Evolutionary conservation across 305 asterid species (phyloP).

Genomic region (Solanum aculeatissimum): DNA sequence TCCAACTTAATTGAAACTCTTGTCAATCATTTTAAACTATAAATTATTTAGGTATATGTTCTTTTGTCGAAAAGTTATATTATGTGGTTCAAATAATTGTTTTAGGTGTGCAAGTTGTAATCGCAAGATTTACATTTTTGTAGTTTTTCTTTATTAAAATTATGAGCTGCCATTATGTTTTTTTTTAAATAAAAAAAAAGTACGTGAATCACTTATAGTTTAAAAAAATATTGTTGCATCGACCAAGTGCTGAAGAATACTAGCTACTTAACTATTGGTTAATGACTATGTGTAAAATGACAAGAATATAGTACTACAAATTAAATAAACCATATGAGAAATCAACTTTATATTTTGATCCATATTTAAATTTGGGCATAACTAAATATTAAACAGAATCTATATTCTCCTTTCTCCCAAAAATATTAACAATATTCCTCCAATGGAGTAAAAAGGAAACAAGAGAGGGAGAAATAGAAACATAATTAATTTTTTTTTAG

Average conservation of each 20-base stretch:
- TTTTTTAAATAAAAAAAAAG: background rate
- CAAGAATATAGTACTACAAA: background rate
- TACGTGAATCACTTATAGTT: background rate
- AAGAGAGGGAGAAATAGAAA: background rate
- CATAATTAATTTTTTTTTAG: no score
- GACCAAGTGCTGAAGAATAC: background rate
- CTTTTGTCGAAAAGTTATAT: background rate
- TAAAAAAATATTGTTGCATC: background rate
- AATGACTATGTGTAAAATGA: background rate
- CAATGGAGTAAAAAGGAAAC: background rate
- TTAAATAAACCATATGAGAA: background rate
- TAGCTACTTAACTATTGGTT: background rate
- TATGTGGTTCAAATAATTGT: background rate
- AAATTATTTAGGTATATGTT: background rate
- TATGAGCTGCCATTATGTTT: background rate
- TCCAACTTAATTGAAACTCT: background rate
- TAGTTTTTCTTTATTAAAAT: background rate
- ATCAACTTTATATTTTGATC: background rate
- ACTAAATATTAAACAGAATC: background rate
- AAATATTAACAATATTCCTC: background rate
- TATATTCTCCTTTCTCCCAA: background rate
- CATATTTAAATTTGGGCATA: background rate
- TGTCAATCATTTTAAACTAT: background rate
- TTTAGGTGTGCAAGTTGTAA: background rate
- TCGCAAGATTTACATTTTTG: background rate